A percentile compares a stretch with the other conserved stretches of the same genome.
Conservation (phyloP, 345 rosid species). For the Rubroshorea leprosula region DNA sequence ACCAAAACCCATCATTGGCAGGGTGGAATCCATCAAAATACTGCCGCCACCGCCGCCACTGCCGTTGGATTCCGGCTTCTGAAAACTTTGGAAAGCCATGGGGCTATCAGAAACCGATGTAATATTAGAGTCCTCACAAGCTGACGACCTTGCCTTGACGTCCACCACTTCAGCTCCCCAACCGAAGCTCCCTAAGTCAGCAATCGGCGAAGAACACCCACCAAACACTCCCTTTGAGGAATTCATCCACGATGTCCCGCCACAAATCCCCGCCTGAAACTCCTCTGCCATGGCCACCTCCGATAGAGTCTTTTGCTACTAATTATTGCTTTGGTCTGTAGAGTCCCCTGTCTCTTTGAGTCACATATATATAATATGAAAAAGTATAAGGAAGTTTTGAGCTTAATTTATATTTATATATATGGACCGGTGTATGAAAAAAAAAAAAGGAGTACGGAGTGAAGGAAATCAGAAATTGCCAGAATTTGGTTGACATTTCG, state of each 20-base stretch:
- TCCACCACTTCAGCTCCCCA: conserved; percentile 30
- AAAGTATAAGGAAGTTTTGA: background rate
- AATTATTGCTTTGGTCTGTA: background rate
- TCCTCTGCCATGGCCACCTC: conserved; percentile 59
- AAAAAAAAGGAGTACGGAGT: no score
- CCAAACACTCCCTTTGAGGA: conserved; percentile 31
- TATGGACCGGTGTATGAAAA: conserved; percentile 23
- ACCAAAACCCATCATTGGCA: conserved; percentile 39
- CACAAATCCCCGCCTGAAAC: conserved; percentile 49
- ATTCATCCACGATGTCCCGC: conserved; percentile 59
- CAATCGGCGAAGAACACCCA: conserved; percentile 33
- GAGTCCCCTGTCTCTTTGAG: background rate
- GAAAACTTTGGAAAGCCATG: conserved; percentile 19
- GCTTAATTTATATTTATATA: conserved; percentile 37
- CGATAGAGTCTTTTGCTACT: background rate
- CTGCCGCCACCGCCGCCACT: conserved; percentile 30
- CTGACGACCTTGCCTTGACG: conserved; percentile 23
- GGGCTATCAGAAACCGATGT: conserved; percentile 17
- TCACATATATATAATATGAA: background rate
- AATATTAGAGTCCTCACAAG: conserved; percentile 23
- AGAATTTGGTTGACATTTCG: conserved; percentile 52
- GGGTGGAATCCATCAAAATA: conserved; percentile 39
- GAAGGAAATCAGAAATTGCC: conserved; percentile 25
- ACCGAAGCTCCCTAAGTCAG: conserved; percentile 27
- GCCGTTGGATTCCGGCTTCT: conserved; percentile 21